Evolutionary conservation across 352 stramenopile species (phyloP).

Genomic region (Phytopythium ostracodes): DNA sequence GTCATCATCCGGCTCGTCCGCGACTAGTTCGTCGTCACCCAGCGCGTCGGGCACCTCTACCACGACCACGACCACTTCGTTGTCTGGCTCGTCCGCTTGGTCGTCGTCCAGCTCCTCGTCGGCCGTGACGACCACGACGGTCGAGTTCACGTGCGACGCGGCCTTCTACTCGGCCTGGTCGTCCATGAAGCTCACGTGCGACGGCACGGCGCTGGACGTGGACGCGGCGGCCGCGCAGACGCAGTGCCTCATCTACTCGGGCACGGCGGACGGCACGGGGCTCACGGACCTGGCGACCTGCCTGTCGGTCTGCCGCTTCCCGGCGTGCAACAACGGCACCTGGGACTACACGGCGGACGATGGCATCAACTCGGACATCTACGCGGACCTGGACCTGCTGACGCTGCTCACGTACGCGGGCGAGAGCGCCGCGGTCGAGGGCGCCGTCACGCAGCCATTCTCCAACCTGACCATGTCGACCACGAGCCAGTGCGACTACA

Average conservation of each 20-base stretch:
- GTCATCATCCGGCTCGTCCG: slow-evolving; percentile 9
- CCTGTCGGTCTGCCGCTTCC: slow-evolving; percentile 80
- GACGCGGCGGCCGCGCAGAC: slow-evolving; percentile 37
- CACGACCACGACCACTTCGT: slow-evolving; percentile 7
- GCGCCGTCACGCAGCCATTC: slow-evolving; percentile 36
- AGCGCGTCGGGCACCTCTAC: too few relatives aligned
- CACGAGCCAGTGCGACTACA: slow-evolving; percentile 52
- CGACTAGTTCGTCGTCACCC: slow-evolving; percentile 7
- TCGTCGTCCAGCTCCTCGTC: slow-evolving; percentile 4
- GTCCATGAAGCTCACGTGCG: slow-evolving; percentile 63
- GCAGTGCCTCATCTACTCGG: slow-evolving; percentile 79
- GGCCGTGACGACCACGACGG: slow-evolving; percentile 12
- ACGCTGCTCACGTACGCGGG: slow-evolving; percentile 47
- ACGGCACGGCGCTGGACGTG: slow-evolving; percentile 42
- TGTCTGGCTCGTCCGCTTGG: slow-evolving; percentile 6
- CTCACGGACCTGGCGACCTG: slow-evolving; percentile 64
- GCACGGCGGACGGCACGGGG: slow-evolving; percentile 34
- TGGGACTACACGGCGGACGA: slow-evolving; percentile 76
- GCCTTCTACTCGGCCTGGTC: slow-evolving; percentile 78
- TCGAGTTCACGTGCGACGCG: slow-evolving; percentile 68
- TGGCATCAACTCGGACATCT: slow-evolving; percentile 65
- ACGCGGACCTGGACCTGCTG: slow-evolving; percentile 64
- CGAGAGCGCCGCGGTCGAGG: slow-evolving; percentile 21
- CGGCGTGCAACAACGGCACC: slow-evolving; percentile 56
- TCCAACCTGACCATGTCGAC: slow-evolving; percentile 53